Conservation (phyloP, 306 rosid genomes). For the Cucurbita moschata region DNA sequence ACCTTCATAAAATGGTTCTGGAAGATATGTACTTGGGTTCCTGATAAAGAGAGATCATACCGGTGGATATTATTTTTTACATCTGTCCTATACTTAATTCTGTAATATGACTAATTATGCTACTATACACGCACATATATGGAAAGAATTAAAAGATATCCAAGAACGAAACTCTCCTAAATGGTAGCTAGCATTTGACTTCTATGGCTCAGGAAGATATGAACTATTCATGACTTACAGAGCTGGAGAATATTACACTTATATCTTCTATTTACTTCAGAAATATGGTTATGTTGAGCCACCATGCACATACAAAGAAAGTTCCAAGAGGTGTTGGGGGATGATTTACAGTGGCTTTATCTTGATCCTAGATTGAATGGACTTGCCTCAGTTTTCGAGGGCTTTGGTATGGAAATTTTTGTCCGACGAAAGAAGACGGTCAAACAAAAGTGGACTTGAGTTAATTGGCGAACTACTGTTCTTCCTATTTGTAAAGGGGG, state of each 20-base stretch:
- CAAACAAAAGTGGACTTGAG: no score
- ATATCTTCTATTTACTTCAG: neutral
- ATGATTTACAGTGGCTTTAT: no score
- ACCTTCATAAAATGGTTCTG: neutral
- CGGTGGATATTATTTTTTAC: neutral
- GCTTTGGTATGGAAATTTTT: no score
- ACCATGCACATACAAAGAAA: neutral
- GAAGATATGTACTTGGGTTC: neutral
- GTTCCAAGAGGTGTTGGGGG: neutral
- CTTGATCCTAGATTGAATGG: no score
- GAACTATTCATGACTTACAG: neutral
- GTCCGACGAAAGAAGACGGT: no score
- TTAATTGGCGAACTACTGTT: no score
- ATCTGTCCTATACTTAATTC: neutral
- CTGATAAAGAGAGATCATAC: neutral
- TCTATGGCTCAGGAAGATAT: neutral
- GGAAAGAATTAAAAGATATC: neutral
- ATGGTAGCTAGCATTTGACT: neutral
- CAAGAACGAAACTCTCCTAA: neutral
- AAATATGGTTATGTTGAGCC: neutral
- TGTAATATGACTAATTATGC: neutral
- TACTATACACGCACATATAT: neutral
- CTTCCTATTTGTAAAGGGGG: neutral
- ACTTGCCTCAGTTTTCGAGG: no score
- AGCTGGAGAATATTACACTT: neutral